Conservation (phyloP, 139 green algal genomes). For the Volvox reticuliferus region DNA sequence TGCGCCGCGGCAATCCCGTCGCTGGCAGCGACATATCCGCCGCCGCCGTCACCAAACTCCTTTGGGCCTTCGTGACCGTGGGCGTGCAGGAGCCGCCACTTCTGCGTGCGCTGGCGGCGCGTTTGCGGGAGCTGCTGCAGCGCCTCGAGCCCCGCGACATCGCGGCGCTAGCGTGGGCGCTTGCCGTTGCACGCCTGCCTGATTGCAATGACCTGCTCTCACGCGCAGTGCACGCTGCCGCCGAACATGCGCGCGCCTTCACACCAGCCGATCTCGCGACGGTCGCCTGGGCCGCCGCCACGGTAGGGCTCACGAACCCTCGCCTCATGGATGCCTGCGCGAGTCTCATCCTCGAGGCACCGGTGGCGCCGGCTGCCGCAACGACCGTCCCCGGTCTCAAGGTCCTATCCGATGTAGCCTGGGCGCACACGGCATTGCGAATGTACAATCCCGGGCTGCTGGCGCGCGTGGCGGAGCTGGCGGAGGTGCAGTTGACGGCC, state of each 20-base stretch:
- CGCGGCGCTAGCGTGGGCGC: constrained; percentile 12
- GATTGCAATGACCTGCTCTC: constrained; percentile 32
- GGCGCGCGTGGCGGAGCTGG: not conserved
- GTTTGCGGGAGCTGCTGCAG: not conserved
- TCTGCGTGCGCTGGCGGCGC: not conserved
- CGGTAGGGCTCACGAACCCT: not conserved
- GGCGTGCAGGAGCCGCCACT: not conserved
- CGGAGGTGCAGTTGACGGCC: not conserved
- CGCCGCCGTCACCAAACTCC: not conserved
- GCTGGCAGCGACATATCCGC: not conserved
- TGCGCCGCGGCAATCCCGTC: constrained; percentile 28
- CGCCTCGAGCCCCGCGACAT: constrained; percentile 40
- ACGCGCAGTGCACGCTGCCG: not conserved
- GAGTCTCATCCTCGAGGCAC: not conserved
- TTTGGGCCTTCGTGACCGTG: constrained; percentile 27
- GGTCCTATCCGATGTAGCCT: constrained; percentile 24
- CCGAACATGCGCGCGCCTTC: not conserved
- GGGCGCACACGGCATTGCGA: constrained; percentile 39
- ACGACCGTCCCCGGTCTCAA: not conserved
- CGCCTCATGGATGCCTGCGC: not conserved
- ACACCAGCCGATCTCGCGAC: constrained; percentile 8
- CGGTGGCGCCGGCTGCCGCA: not conserved
- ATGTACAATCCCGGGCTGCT: not conserved
- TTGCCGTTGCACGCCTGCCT: not conserved
- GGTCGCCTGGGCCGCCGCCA: constrained; percentile 19